Evolutionary conservation across 164 flowering plant species (phyloP), one percentile per base, ranked within the genome.

Genomic region (Chimonanthus praecox): DNA sequence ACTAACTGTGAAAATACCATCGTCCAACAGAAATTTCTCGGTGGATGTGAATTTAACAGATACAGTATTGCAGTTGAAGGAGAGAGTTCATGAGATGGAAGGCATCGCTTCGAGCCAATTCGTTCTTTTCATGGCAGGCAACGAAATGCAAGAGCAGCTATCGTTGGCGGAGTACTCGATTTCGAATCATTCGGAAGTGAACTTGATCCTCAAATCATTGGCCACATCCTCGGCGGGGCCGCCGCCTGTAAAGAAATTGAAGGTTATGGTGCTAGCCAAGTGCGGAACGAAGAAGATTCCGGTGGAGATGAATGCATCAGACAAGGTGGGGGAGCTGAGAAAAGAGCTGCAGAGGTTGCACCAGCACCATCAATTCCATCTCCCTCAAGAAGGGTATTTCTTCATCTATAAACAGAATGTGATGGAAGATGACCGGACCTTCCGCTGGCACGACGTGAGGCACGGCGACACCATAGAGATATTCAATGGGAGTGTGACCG

Each of bases 321-420:
- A 89, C 58, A 88, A 86, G 16, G 97, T 92, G 0, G 84, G 84
- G 7, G 90, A 84, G 73, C 75, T 94, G 78, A 87, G 86, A 75
- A 86, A 80, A 61, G 91, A 89, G 77, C 74, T 89, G 61, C 81
- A 83, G 72, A 87, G 67, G 72, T 58, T 86, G 83, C 86, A 84
- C 4, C 76, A 84, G 63, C 72, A 71, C 16, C 7, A 74, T 16
- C 79, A 82, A 1, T 84, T 89, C 46, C 74, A 75, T 60, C 85
- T 94, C 46, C 98, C 95, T 0, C 75, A 71, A 4, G 94, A 91
- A 49, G 92, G 88, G 4, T 94, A 84, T 62, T 94, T 92, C 73
- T 90, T 92, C 72, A 90, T 94, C 8, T 83, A 78, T 78, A 88
- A 85, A 43, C 96, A 92, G 78, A 88, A 81, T 79, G 94, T 94